Percentiles rank a stretch among this genome's conserved stretches.
Conservation (phyloP, 2,329 filamentous ascomycete species). For the Calycina herbarum region DNA sequence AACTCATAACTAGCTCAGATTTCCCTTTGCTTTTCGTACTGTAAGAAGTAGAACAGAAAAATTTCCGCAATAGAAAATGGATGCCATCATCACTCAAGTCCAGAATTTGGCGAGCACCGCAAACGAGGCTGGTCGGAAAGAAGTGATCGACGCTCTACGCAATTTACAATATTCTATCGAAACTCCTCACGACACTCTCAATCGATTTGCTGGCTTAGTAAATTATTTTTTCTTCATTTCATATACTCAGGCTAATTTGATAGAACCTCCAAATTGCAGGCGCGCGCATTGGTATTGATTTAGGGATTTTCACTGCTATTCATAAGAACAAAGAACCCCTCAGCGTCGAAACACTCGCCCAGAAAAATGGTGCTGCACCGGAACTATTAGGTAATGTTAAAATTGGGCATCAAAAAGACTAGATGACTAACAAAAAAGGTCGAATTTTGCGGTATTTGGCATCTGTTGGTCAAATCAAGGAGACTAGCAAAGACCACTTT, state of each 20-base stretch:
- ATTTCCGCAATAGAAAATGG: not conserved
- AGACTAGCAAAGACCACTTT: slow-evolving; percentile 6
- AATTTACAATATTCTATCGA: slow-evolving; percentile 5
- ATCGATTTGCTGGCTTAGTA: not conserved
- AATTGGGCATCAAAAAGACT: not conserved
- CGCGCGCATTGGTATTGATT: not conserved
- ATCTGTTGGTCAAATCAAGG: slow-evolving; percentile 11
- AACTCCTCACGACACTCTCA: slow-evolving; percentile 1
- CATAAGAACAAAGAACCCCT: not conserved
- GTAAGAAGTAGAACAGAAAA: too few relatives aligned
- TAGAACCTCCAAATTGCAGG: not conserved
- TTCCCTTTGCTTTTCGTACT: too few relatives aligned
- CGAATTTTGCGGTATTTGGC: slow-evolving; percentile 4
- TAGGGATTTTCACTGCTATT: not conserved
- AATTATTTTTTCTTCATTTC: not conserved
- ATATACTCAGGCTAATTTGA: too few relatives aligned
- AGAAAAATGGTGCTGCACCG: not conserved
- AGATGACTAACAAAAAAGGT: not conserved
- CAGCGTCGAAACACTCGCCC: not conserved
- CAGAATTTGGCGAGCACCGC: not conserved
- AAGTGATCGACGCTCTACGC: not conserved
- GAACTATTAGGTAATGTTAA: not conserved
- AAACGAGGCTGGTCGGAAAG: slow-evolving; percentile 4
- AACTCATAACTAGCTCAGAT: too few relatives aligned
- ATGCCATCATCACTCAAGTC: not conserved